Percentiles rank a stretch among this genome's conserved stretches.
Conservation (phyloP, 805 yeast genomes). For the Lipomyces sp. region DNA sequence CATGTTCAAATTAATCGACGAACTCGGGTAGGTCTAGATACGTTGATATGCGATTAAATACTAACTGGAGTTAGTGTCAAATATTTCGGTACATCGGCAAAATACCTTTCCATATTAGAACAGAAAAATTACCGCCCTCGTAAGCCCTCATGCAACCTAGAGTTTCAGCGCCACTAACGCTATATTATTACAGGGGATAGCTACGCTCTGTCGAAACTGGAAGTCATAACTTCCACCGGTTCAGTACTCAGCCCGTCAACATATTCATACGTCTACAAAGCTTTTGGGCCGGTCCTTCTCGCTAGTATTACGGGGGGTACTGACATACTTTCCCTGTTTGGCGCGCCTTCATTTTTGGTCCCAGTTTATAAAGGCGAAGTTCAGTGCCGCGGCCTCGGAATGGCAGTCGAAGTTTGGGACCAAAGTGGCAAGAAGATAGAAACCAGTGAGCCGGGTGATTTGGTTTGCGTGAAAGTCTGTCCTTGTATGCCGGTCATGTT, state of each 20-base stretch:
- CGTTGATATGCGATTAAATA: neutral
- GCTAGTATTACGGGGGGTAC: conserved; percentile 41
- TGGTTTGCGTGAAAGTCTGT: conserved; percentile 37
- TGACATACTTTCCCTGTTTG: conserved; percentile 39
- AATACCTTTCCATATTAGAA: conserved; percentile 38
- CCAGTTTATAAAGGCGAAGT: conserved; percentile 40
- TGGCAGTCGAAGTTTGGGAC: conserved; percentile 40
- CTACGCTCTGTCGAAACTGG: conserved; percentile 23
- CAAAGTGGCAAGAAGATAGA: conserved; percentile 28
- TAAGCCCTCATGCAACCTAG: neutral
- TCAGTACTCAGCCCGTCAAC: conserved; percentile 39
- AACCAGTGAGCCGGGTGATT: conserved; percentile 36
- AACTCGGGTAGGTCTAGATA: conserved; percentile 16
- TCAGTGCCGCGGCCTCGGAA: conserved; percentile 39
- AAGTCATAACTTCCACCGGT: conserved; percentile 38
- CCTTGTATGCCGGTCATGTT: conserved; percentile 41
- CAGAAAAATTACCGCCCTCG: conserved; percentile 30
- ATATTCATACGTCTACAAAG: conserved; percentile 36
- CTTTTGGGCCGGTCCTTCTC: conserved; percentile 34
- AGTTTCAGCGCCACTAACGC: neutral
- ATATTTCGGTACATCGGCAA: conserved; percentile 40
- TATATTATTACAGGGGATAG: conserved; percentile 3
- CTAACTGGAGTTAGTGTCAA: conserved; percentile 22
- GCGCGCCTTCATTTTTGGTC: conserved; percentile 36
- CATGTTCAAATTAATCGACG: conserved; percentile 38